These are phyloP conservation scores for Diophrys sp. DNA, from an alignment of 73 alveolate species.

Conservation along the genomic window DNA sequence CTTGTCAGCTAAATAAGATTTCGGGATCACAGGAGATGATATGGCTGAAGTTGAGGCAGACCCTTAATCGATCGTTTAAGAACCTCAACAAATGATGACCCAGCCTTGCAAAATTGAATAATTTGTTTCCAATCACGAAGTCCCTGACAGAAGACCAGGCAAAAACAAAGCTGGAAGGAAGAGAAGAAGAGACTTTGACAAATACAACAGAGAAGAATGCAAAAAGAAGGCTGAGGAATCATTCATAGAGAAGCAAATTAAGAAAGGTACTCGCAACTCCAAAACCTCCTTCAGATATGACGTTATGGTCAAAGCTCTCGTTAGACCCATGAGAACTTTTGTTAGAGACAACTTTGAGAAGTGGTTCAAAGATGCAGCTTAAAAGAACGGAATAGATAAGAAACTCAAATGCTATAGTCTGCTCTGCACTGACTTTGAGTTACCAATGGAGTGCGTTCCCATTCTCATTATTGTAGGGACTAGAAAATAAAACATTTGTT, in stretches of 20 bases:
- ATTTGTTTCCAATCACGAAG: neutral
- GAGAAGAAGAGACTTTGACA: neutral
- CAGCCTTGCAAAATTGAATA: neutral
- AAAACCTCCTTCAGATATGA: neutral
- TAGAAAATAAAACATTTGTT: neutral
- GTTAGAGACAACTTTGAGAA: neutral
- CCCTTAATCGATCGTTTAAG: neutral
- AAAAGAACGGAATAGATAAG: neutral
- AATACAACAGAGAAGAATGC: neutral
- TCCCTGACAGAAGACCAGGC: neutral
- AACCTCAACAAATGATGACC: neutral
- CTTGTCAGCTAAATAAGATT: neutral
- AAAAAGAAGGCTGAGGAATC: neutral
- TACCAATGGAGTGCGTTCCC: neutral
- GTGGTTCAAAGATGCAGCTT: neutral
- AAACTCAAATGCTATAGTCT: neutral
- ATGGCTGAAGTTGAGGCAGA: neutral
- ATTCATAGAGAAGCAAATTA: neutral
- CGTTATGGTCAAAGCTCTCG: neutral
- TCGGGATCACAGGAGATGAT: neutral
- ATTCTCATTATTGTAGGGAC: neutral
- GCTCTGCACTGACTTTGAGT: neutral
- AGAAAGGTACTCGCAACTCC: neutral
- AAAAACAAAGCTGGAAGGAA: neutral
- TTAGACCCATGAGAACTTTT: neutral